Evolutionary conservation across 2,329 filamentous ascomycete genomes (phyloP).

Genomic region (Aspergillus quadrilineatus): DNA sequence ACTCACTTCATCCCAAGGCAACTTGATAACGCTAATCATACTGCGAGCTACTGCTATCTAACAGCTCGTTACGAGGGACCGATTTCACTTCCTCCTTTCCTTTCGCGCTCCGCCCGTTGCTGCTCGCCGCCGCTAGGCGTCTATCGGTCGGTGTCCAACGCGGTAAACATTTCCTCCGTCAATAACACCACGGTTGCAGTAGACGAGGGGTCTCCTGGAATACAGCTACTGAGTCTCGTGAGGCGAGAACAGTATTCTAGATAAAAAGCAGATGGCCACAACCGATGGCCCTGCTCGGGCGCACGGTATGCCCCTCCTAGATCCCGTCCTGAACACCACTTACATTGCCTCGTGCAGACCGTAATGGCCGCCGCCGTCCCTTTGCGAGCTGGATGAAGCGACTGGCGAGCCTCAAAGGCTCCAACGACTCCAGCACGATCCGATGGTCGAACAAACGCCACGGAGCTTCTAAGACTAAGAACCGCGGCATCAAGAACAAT

Average conservation of each 20-base stretch:
- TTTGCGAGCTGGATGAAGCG: conserved; percentile 95
- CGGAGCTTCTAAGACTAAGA: conserved; percentile 51
- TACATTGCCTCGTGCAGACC: conserved; percentile 52
- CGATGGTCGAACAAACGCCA: conserved; percentile 42
- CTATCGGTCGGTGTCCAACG: not conserved
- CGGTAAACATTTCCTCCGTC: not conserved
- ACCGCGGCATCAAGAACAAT: conserved; percentile 69
- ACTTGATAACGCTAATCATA: not conserved
- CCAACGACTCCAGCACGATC: conserved; percentile 54
- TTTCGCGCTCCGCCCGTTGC: not conserved
- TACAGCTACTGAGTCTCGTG: not conserved
- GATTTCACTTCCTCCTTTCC: not conserved
- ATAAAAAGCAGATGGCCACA: conserved; percentile 28
- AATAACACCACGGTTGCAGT: not conserved
- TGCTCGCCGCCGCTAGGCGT: not conserved
- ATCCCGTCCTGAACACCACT: conserved; percentile 11
- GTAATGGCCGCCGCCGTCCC: conserved; percentile 72
- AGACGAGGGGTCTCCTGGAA: not conserved
- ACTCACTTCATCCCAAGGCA: not conserved
- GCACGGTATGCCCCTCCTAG: conserved; percentile 42
- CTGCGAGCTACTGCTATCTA: no score
- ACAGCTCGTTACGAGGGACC: no score
- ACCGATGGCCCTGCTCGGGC: conserved; percentile 39
- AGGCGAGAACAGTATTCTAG: not conserved
- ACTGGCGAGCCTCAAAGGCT: conserved; percentile 79